A percentile compares a stretch with the other conserved stretches of the same genome.
Evolutionary conservation across 164 flowering plant species (phyloP).

Genomic region (Berberis vulgaris): DNA sequence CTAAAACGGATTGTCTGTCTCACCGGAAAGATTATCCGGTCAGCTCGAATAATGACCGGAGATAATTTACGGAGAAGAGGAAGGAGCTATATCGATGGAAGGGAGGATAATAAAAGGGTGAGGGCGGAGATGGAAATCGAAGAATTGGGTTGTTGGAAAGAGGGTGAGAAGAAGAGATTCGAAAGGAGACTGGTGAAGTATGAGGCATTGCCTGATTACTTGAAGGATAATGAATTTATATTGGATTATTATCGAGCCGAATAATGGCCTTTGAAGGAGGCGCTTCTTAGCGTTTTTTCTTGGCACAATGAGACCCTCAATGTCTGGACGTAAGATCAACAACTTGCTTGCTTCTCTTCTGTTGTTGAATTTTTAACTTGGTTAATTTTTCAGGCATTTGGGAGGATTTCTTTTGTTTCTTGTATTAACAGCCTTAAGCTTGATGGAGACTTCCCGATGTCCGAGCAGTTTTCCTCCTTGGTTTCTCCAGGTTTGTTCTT

Average conservation of each 20-base stretch:
- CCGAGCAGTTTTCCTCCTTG: conserved; percentile 6
- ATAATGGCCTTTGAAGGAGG: conserved; percentile 69
- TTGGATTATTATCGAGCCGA: conserved; percentile 70
- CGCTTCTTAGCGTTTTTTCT: conserved; percentile 57
- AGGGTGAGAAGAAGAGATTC: conserved; percentile 6
- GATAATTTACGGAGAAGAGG: not conserved
- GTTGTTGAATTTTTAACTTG: not conserved
- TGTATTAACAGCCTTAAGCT: conserved; percentile 47
- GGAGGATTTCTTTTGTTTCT: conserved; percentile 66
- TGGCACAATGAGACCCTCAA: conserved; percentile 96
- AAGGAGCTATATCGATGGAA: conserved; percentile 3
- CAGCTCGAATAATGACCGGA: not conserved
- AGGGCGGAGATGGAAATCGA: not conserved
- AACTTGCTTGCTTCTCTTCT: not conserved
- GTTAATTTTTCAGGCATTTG: conserved; percentile 52
- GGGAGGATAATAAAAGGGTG: not conserved
- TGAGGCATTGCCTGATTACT: conserved; percentile 69
- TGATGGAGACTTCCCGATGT: conserved; percentile 27
- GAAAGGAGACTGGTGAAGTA: conserved; percentile 50
- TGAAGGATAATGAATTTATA: conserved; percentile 85
- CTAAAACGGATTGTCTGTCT: no score
- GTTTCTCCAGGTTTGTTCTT: conserved; percentile 18
- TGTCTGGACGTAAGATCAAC: conserved; percentile 72
- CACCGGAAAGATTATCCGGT: no score
- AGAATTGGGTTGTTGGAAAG: not conserved